These are phyloP conservation scores for Psilocybe mexicana DNA, from an alignment of 1,284 basidiomycete species.

Conservation along the genomic window DNA sequence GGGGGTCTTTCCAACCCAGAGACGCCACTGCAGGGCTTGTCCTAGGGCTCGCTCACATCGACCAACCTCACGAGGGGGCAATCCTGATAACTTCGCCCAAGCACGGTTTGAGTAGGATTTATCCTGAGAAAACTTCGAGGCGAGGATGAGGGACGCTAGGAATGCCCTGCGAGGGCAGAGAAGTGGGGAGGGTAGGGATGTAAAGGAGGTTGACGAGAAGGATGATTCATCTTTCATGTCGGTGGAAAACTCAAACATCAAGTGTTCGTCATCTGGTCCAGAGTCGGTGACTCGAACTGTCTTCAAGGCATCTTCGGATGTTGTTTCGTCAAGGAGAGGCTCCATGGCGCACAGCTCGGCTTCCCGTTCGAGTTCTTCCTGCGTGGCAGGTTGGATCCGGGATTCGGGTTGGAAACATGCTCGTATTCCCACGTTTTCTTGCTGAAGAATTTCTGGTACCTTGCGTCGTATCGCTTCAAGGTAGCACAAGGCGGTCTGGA, in stretches of 20 bases:
- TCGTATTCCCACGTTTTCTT: slow-evolving; percentile 46
- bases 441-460: slow-evolving; percentile 57
- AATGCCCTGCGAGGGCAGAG: slow-evolving; percentile 88
- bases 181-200: slow-evolving; percentile 70
- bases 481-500: slow-evolving; percentile 80
- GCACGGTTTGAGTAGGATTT: slow-evolving; percentile 91
- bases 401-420: slow-evolving; percentile 43
- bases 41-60: slow-evolving; percentile 81
- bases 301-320: slow-evolving; percentile 30
- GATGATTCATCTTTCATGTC: slow-evolving; percentile 13
- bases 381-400: slow-evolving; percentile 48
- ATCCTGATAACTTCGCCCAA: slow-evolving; percentile 85
- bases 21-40: slow-evolving; percentile 76
- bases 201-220: slow-evolving; percentile 24
- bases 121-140: slow-evolving; percentile 92
- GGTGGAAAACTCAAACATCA: slow-evolving; percentile 11
- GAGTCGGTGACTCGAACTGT: slow-evolving; percentile 39
- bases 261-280: slow-evolving; percentile 10
- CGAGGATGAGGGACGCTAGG: slow-evolving; percentile 84
- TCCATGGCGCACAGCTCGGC: slow-evolving; percentile 24
- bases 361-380: slow-evolving; percentile 39
- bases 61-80: slow-evolving; percentile 76
- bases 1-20: slow-evolving; percentile 76
- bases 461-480: slow-evolving; percentile 70
- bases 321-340: not conserved